phyloP scores from a whole-genome alignment of 2,329 filamentous ascomycete species.

The Botrytis fabae region DNA sequence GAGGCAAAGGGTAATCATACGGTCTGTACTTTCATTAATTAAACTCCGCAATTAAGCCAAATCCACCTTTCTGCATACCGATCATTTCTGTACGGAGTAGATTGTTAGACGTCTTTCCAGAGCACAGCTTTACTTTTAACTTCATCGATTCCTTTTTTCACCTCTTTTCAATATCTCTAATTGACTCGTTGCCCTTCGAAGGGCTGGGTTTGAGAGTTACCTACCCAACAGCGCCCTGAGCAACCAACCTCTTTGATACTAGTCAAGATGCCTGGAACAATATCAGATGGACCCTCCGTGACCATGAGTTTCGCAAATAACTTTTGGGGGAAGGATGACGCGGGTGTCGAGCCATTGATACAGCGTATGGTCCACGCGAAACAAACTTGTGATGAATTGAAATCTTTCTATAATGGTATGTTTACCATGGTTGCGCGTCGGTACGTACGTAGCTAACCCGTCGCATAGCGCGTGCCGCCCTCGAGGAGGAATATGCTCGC shows the following conservation, averaged over 20 bases:
- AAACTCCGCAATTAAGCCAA: slow-evolving; percentile 21
- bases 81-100: slow-evolving; percentile 7
- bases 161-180: neutral
- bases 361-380: slow-evolving; percentile 95
- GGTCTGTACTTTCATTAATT: neutral
- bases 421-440: slow-evolving; percentile 22
- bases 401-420: slow-evolving; percentile 81
- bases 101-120: slow-evolving; percentile 1
- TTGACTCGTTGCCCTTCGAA: slow-evolving; percentile 16
- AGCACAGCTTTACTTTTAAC: neutral
- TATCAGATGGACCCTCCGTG: slow-evolving; percentile 42
- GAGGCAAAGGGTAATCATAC: neutral
- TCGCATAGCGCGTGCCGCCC: slow-evolving; percentile 73
- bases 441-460: slow-evolving; percentile 8
- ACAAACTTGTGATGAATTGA: slow-evolving; percentile 90
- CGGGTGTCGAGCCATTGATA: slow-evolving; percentile 85
- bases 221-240: neutral
- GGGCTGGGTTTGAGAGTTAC: neutral
- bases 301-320: slow-evolving; percentile 77
- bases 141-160: slow-evolving; percentile 12
- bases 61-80: slow-evolving; percentile 23
- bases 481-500: slow-evolving; percentile 94
- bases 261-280: slow-evolving; percentile 39
- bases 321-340: slow-evolving; percentile 99
- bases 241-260: slow-evolving; percentile 4